Percentiles rank a stretch among this genome's conserved stretches.
Conservation (phyloP, 352 stramenopile species). For the Pythium aphanidermatum region DNA sequence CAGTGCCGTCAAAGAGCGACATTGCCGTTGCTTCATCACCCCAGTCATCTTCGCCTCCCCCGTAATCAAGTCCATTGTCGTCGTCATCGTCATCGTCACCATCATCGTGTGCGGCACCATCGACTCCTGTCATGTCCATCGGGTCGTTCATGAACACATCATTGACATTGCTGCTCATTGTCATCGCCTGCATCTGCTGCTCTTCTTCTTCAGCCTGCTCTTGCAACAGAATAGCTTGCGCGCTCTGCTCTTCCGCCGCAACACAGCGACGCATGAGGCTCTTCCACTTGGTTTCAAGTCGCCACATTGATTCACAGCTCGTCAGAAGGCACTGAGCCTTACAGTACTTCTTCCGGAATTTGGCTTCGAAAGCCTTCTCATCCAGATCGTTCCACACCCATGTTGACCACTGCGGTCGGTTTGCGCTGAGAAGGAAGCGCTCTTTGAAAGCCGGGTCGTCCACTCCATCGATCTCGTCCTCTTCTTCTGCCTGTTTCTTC, state of each 20-base stretch:
- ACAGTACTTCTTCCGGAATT: constrained; percentile 61
- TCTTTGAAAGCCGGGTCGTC: constrained; percentile 61
- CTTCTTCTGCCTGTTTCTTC: constrained; percentile 20
- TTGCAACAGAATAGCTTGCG: constrained; percentile 56
- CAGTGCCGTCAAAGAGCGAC: constrained; percentile 8
- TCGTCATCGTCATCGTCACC: constrained; percentile 26
- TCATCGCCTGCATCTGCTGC: constrained; percentile 42
- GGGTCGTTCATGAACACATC: constrained; percentile 36
- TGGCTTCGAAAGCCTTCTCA: constrained; percentile 44
- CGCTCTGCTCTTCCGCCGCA: constrained; percentile 49
- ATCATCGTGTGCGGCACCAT: constrained; percentile 28
- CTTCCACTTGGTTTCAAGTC: constrained; percentile 63
- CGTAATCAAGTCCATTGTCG: constrained; percentile 11
- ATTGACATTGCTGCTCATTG: not conserved
- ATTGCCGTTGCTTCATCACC: constrained; percentile 16
- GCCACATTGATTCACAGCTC: constrained; percentile 51
- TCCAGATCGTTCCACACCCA: constrained; percentile 65
- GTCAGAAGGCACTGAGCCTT: constrained; percentile 41
- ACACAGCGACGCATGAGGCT: constrained; percentile 38
- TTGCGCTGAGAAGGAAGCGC: constrained; percentile 46
- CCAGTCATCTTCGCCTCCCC: constrained; percentile 25
- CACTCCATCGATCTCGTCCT: constrained; percentile 45
- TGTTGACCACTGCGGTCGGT: constrained; percentile 53
- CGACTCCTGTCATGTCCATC: constrained; percentile 4
- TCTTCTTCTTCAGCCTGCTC: constrained; percentile 65